A percentile compares a stretch with the other conserved stretches of the same genome.
Conservation (phyloP, 2,329 filamentous ascomycete species). For the Fusarium siculi region DNA sequence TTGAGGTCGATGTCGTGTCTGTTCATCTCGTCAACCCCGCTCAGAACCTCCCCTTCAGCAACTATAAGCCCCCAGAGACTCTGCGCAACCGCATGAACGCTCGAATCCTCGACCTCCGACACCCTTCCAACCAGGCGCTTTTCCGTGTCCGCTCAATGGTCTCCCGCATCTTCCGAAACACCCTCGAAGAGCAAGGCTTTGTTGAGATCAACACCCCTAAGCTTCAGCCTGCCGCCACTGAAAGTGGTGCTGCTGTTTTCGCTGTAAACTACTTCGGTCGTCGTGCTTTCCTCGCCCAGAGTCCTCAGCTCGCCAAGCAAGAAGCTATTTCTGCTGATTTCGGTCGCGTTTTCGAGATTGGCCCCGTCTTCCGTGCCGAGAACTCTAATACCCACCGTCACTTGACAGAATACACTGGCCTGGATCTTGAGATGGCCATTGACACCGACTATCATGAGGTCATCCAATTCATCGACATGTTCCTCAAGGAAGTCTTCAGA, state of each 20-base stretch:
- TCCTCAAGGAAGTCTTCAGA: constrained; percentile 78
- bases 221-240: constrained; percentile 87
- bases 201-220: constrained; percentile 96
- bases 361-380: constrained; percentile 85
- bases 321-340: constrained; percentile 93
- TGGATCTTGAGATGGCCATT: constrained; percentile 94
- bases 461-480: constrained; percentile 78
- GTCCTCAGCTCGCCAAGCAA: constrained; percentile 91
- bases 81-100: constrained; percentile 77
- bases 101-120: constrained; percentile 84
- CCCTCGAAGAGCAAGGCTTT: constrained; percentile 80
- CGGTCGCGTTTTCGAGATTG: constrained; percentile 81
- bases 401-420: constrained; percentile 91
- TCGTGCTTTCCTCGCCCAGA: constrained; percentile 88
- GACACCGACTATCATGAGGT: constrained; percentile 91
- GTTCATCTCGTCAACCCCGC: constrained; percentile 64
- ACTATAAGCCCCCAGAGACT: constrained; percentile 72
- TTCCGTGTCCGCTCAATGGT: constrained; percentile 88
- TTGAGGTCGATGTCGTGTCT: constrained; percentile 76
- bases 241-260: constrained; percentile 92
- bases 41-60: constrained; percentile 61
- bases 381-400: constrained; percentile 96
- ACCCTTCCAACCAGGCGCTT: constrained; percentile 86
- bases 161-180: constrained; percentile 80
- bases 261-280: constrained; percentile 91